Conservation (phyloP, 306 rosid genomes). For the Dryas drummondii region DNA sequence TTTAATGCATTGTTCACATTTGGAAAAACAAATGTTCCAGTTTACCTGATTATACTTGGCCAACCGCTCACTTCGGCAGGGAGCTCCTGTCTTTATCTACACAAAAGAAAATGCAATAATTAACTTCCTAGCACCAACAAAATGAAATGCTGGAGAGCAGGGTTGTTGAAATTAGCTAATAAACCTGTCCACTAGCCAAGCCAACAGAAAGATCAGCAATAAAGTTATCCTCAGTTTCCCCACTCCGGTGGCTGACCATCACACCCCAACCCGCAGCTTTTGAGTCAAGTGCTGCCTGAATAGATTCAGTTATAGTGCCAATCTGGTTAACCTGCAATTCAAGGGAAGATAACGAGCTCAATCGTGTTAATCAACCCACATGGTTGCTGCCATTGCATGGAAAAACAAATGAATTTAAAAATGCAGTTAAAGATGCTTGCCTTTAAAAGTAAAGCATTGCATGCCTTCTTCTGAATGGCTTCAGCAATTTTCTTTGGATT, state of each 20-base stretch:
- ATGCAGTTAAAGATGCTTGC: slow-evolving; percentile 29
- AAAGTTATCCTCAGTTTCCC: slow-evolving; percentile 98
- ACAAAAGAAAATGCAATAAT: slow-evolving; percentile 35
- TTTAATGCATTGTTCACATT: not conserved
- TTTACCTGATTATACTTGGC: slow-evolving; percentile 98
- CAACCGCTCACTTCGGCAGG: slow-evolving; percentile 98
- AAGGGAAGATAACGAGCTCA: slow-evolving; percentile 16
- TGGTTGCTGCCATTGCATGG: not conserved
- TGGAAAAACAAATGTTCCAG: not conserved
- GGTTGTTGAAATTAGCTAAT: slow-evolving; percentile 12
- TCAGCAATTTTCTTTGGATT: slow-evolving; percentile 89
- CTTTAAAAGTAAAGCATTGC: slow-evolving; percentile 95
- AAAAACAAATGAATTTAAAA: not conserved
- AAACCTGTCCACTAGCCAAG: slow-evolving; percentile 98
- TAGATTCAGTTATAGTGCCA: slow-evolving; percentile 90
- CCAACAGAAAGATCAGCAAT: slow-evolving; percentile 99
- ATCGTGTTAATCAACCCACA: slow-evolving; percentile 10
- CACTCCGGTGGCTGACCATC: slow-evolving; percentile 99
- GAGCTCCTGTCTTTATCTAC: slow-evolving; percentile 96
- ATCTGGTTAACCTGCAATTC: slow-evolving; percentile 91
- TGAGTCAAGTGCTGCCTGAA: slow-evolving; percentile 95
- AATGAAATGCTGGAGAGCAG: not conserved
- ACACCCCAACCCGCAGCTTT: slow-evolving; percentile 99
- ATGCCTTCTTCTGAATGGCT: slow-evolving; percentile 85
- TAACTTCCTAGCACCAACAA: slow-evolving; percentile 28